phyloP scores from a whole-genome alignment of 2,329 filamentous ascomycete genomes.

The Immersiporthe knoxdaviesiana region DNA sequence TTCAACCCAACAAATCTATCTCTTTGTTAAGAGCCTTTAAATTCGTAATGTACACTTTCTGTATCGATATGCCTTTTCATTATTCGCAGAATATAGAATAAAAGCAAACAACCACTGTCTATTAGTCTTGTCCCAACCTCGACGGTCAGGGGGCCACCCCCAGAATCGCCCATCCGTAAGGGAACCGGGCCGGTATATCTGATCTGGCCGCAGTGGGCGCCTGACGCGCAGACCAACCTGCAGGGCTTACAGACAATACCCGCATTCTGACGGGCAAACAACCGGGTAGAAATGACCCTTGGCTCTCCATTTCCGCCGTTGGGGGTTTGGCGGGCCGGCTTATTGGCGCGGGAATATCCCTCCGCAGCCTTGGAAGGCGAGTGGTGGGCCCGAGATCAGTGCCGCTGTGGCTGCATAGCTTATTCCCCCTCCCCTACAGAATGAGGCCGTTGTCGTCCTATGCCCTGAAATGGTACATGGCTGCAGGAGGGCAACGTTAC shows the following conservation, averaged over 20 bases:
- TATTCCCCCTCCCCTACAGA: neutral
- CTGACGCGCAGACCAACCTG: neutral
- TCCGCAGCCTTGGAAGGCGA: neutral
- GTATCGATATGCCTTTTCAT: neutral
- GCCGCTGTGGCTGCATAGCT: neutral
- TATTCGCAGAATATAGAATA: neutral
- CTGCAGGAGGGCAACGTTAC: neutral
- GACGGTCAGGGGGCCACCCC: neutral
- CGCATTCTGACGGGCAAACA: neutral
- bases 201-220: slow-evolving; percentile 19
- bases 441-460: slow-evolving; percentile 27
- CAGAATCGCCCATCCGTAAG: neutral
- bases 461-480: neutral
- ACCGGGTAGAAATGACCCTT: neutral
- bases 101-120: neutral
- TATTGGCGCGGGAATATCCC: neutral
- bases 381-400: neutral
- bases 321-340: neutral
- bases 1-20: neutral
- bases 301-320: neutral
- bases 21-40: neutral
- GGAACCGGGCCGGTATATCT: neutral
- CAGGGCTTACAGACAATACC: neutral
- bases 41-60: no score
- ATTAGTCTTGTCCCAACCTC: neutral